A percentile compares a stretch with the other conserved stretches of the same genome.
Evolutionary conservation across 768 basidiomycete genomes (phyloP).

Genomic region (Daedaleopsis sinensis): DNA sequence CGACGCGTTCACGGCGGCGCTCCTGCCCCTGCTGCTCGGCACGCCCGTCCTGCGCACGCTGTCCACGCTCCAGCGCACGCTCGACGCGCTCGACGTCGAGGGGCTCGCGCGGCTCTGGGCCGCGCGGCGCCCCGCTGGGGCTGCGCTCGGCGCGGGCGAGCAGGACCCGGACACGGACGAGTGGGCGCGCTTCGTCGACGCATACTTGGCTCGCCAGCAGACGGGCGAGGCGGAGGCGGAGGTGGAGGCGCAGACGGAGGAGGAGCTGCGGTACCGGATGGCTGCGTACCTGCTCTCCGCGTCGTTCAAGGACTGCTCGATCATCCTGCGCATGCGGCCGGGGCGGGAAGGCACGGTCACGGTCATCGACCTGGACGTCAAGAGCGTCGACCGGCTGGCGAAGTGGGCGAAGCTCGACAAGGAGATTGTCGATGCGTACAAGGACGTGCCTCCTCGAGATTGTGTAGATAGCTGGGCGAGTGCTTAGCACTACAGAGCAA

Average conservation of each 20-base stretch:
- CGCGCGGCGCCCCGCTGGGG: conserved; percentile 6
- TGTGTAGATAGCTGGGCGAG: conserved; percentile 11
- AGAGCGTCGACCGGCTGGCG: conserved; percentile 62
- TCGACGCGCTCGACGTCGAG: conserved; percentile 87
- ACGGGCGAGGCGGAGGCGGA: conserved; percentile 23
- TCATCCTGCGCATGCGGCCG: conserved; percentile 48
- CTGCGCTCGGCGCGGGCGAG: conserved; percentile 21
- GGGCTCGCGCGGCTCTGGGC: conserved; percentile 51
- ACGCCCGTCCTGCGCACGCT: conserved; percentile 59
- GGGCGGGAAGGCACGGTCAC: conserved; percentile 45
- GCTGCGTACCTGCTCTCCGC: conserved; percentile 86
- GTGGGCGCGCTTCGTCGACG: conserved; percentile 64
- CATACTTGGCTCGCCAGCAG: conserved; percentile 44
- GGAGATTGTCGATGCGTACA: conserved; percentile 58
- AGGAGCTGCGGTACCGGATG: conserved; percentile 60
- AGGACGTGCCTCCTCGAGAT: not conserved
- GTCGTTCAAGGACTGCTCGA: conserved; percentile 96
- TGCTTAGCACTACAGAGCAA: too few relatives aligned
- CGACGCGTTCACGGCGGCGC: conserved; percentile 50
- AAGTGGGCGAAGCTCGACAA: conserved; percentile 78
- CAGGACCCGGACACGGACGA: conserved; percentile 63
- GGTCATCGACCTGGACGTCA: conserved; percentile 87
- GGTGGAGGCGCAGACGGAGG: conserved; percentile 2
- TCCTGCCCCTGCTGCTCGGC: conserved; percentile 51
- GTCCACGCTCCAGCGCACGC: conserved; percentile 65